phyloP scores from a whole-genome alignment of 768 basidiomycete genomes.

The Mycena galericulata region DNA sequence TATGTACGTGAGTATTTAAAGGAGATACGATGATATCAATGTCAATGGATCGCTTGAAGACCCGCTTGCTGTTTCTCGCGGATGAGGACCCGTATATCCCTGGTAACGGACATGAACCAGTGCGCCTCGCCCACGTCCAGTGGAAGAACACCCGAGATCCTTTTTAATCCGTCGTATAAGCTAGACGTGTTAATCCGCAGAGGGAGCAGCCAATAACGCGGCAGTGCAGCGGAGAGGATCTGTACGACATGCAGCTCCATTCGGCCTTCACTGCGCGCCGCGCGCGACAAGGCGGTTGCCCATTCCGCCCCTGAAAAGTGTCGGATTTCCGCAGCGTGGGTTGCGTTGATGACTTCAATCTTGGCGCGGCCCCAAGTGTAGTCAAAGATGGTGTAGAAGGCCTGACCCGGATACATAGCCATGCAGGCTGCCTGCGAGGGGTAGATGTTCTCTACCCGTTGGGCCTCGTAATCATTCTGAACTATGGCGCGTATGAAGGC shows the following conservation, averaged over 20 bases:
- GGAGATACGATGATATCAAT: no score
- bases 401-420: background rate
- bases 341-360: background rate
- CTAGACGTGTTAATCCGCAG: background rate
- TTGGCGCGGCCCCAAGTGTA: background rate
- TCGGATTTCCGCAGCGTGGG: background rate
- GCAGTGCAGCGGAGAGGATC: background rate
- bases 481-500: background rate
- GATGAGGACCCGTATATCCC: no score
- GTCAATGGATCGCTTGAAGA: no score
- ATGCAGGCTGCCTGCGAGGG: background rate
- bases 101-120: no score
- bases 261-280: background rate
- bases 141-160: no score
- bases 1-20: no score
- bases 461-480: background rate
- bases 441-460: background rate
- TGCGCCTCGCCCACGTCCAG: no score
- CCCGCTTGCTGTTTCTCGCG: no score
- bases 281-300: background rate
- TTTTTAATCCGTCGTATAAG: background rate
- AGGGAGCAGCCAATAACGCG: background rate
- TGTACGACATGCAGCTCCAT: slow-evolving; percentile 6
- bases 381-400: background rate
- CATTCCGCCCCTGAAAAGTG: background rate